Evolutionary conservation across 2,329 filamentous ascomycete species (phyloP).

Genomic region (Cercospora sp.): DNA sequence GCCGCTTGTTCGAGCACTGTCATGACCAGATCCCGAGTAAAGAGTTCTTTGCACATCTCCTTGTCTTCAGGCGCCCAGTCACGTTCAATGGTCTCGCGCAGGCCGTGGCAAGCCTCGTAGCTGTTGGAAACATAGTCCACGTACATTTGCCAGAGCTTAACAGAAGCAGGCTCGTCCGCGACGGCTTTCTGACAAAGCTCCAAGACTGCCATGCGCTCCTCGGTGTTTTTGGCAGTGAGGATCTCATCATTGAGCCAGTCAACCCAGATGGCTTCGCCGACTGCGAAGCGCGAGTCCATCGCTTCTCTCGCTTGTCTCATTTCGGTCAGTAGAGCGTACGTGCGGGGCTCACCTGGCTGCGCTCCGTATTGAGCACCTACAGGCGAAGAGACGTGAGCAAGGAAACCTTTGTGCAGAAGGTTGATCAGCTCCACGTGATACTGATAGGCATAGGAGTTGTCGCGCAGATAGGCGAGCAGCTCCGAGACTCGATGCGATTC

Average conservation of each 20-base stretch:
- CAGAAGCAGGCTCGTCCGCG: slow-evolving; percentile 69
- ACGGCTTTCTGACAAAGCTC: slow-evolving; percentile 72
- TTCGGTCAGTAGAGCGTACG: slow-evolving; percentile 49
- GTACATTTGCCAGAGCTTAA: slow-evolving; percentile 74
- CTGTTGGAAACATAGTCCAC: slow-evolving; percentile 76
- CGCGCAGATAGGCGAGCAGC: slow-evolving; percentile 45
- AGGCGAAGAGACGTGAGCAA: slow-evolving; percentile 43
- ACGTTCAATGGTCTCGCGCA: slow-evolving; percentile 49
- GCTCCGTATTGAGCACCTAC: slow-evolving; percentile 25
- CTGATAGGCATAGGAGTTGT: slow-evolving; percentile 53
- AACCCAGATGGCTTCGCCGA: slow-evolving; percentile 76
- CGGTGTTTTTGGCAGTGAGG: slow-evolving; percentile 60
- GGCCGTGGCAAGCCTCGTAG: slow-evolving; percentile 63
- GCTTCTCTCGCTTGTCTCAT: slow-evolving; percentile 55
- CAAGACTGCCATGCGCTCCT: slow-evolving; percentile 68
- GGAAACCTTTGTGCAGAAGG: slow-evolving; percentile 51
- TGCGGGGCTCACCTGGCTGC: slow-evolving; percentile 38
- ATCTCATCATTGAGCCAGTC: slow-evolving; percentile 74
- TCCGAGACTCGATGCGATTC: slow-evolving; percentile 49
- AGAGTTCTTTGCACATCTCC: slow-evolving; percentile 68
- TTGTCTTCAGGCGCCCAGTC: slow-evolving; percentile 66
- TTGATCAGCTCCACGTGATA: slow-evolving; percentile 52
- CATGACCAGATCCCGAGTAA: slow-evolving; percentile 66
- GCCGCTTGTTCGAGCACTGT: slow-evolving; percentile 72
- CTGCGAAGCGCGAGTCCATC: slow-evolving; percentile 65